Evolutionary conservation across 2,329 filamentous ascomycete species (phyloP), one percentile per base, ranked within the genome.

Genomic region (Fusarium sp.): DNA sequence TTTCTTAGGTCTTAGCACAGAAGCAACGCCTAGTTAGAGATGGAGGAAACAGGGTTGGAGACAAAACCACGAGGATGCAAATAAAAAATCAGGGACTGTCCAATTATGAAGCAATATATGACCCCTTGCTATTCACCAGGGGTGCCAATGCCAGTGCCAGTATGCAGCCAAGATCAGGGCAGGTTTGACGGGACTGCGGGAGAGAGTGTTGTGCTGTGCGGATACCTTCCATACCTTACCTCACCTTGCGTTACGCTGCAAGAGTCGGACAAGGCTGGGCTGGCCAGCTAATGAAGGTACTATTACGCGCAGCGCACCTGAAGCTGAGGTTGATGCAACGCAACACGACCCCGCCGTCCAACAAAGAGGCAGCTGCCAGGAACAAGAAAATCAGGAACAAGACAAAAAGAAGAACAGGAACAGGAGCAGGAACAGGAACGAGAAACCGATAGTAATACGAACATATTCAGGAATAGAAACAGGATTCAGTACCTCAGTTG

Each of bases 321-420:
- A 73, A 73, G 71, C 71, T 73, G 71, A 73, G 49, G 71, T 73
- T 34, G 66, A 72, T 73, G 71, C 67, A 73, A 73, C 71, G 54
- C 62, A 56, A 69, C 57, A 64, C 17, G 52, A 63, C 61, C 65
- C 70, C 68, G 68, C 58, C 51, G 62, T 61, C 26, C 20, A 36
- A 9, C 26, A 47, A 28, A 34, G 47, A 52, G 53, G 50, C 50
- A 56, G 52, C 62, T 60, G 53, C 48, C 51, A 54, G 38, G 43
- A 47, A 62, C 59, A 59, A n/a, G 40, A 56, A 49, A 24, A 60
- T 36, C 14, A 57, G 50, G 56, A 19, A 49, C 28, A 59, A n/a
- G n/a, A n/a, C n/a, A n/a, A n/a, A n/a, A 59, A n/a, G 40, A 56
- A 49, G 21, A 60, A 36, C 14, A 57, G 50, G 56, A 19, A 49